Percentiles rank a stretch among this genome's conserved stretches.
Evolutionary conservation across 306 rosid genomes (phyloP).

Genomic region (Fragaria nilgerrensis): DNA sequence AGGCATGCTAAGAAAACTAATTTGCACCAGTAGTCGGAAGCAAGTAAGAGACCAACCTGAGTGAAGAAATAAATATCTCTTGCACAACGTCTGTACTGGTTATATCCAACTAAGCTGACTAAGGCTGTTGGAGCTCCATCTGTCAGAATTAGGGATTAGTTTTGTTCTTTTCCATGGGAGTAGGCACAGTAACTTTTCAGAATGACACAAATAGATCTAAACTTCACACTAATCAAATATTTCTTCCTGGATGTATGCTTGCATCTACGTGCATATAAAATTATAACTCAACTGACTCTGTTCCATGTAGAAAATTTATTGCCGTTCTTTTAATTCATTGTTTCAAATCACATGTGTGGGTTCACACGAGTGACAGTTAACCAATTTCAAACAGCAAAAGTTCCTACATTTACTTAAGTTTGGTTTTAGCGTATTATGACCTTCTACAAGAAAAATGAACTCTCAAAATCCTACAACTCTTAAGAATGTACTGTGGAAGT

Average conservation of each 20-base stretch:
- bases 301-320: background rate
- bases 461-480: background rate
- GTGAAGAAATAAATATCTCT: conserved; percentile 87
- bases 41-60: conserved; percentile 55
- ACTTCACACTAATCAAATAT: background rate
- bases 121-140: conserved; percentile 91
- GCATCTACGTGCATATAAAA: background rate
- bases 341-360: background rate
- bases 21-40: conserved; percentile 14
- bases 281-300: background rate
- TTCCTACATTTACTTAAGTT: background rate
- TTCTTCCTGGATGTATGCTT: background rate
- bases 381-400: background rate
- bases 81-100: conserved; percentile 87
- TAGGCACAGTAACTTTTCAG: background rate
- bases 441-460: background rate
- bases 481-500: background rate
- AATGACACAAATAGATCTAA: background rate
- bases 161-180: background rate
- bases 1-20: conserved; percentile 2
- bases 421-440: background rate
- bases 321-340: background rate
- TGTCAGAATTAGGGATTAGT: conserved; percentile 33
- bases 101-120: conserved; percentile 83
- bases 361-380: background rate